A percentile compares a stretch with the other conserved stretches of the same genome.
phyloP scores from a whole-genome alignment of 331 rosid species.

The Malus hybrid region DNA sequence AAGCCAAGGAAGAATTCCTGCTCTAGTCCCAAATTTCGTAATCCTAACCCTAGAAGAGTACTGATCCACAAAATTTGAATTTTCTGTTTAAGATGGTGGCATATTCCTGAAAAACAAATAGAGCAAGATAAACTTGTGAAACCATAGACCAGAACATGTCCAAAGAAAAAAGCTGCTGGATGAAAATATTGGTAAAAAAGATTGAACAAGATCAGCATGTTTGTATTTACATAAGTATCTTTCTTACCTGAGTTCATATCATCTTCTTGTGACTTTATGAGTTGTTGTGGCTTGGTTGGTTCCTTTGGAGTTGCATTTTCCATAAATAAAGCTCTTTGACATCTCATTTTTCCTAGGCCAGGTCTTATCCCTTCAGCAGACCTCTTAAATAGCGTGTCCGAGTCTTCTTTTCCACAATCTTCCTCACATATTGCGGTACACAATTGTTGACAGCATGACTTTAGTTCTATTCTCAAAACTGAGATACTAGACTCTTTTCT shows the following conservation, averaged over 20 bases:
- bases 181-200: neutral
- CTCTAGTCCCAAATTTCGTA: constrained; percentile 26
- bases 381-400: constrained; percentile 1
- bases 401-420: constrained; percentile 3
- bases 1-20: constrained; percentile 28
- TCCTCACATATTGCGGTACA: neutral
- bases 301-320: neutral
- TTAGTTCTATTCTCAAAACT: constrained; percentile 7
- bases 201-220: constrained; percentile 2
- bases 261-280: constrained; percentile 9
- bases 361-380: constrained; percentile 1
- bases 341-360: constrained; percentile 8
- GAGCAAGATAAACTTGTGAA: constrained; percentile 13
- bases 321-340: constrained; percentile 15
- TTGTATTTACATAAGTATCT: neutral
- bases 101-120: constrained; percentile 22
- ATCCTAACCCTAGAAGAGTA: constrained; percentile 25
- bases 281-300: neutral
- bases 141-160: neutral
- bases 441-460: constrained; percentile 2
- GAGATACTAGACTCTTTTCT: constrained; percentile 17
- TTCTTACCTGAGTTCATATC: constrained; percentile 19
- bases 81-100: constrained; percentile 19
- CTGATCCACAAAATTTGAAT: constrained; percentile 14
- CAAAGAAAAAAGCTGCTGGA: neutral